Percentiles rank a stretch among this genome's conserved stretches.
Evolutionary conservation across 1,284 basidiomycete species (phyloP).

Genomic region (Sutorius eximius): DNA sequence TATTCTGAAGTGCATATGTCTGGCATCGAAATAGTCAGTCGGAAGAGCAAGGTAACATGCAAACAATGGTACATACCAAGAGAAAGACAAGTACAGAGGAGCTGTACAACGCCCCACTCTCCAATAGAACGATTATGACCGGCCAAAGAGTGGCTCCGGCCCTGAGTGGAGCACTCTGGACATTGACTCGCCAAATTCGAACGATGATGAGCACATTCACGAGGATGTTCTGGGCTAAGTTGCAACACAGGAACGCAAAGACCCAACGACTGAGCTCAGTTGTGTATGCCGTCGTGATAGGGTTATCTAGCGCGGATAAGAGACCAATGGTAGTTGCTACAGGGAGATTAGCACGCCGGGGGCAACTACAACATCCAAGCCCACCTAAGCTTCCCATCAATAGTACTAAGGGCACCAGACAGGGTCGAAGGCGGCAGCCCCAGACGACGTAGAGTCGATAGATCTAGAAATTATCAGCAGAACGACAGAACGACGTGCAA

Average conservation of each 20-base stretch:
- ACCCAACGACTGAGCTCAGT: conserved; percentile 4
- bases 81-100: conserved; percentile 7
- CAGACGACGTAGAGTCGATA: conserved; percentile 10
- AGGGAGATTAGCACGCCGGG: not conserved
- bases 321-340: conserved; percentile 1
- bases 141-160: conserved; percentile 4
- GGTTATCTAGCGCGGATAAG: not conserved
- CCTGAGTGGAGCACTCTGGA: not conserved
- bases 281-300: conserved; percentile 4
- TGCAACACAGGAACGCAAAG: conserved; percentile 7
- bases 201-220: conserved; percentile 7
- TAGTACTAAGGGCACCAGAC: conserved; percentile 4
- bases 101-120: conserved; percentile 12
- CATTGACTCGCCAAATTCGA: conserved; percentile 10
- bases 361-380: not conserved
- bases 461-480: conserved; percentile 3
- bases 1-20: conserved; percentile 9
- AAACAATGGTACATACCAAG: not conserved
- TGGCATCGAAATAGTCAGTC: not conserved
- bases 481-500: not conserved
- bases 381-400: conserved; percentile 5
- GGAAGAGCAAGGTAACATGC: not conserved
- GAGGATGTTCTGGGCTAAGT: conserved; percentile 8
- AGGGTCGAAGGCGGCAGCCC: conserved; percentile 4
- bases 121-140: conserved; percentile 8